These are phyloP conservation scores for Panaeolus papilionaceus DNA, from an alignment of 768 basidiomycete species.

Conservation along the genomic window DNA sequence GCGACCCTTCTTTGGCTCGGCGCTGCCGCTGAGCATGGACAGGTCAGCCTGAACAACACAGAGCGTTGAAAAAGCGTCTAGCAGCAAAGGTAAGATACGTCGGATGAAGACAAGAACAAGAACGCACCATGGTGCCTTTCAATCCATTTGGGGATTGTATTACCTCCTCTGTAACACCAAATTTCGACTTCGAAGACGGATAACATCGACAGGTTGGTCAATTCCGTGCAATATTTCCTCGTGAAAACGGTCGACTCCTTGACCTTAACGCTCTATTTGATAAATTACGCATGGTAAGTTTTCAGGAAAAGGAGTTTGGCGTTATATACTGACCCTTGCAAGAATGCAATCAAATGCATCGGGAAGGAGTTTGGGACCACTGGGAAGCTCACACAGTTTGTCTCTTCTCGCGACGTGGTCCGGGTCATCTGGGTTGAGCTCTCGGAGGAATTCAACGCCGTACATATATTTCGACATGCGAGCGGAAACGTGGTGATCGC, in stretches of 20 bases:
- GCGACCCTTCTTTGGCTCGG: conserved; percentile 67
- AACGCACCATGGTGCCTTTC: conserved; percentile 59
- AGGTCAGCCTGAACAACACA: conserved; percentile 82
- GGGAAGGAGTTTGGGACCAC: conserved; percentile 77
- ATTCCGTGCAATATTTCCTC: conserved; percentile 82
- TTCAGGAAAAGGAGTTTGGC: background rate
- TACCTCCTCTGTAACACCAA: conserved; percentile 85
- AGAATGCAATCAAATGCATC: conserved; percentile 87
- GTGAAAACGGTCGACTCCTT: conserved; percentile 85
- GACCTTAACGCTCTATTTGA: conserved; percentile 67
- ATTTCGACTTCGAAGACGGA: conserved; percentile 86
- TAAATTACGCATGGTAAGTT: background rate
- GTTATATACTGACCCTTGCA: conserved; percentile 54
- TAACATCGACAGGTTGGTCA: conserved; percentile 75
- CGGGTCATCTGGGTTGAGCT: conserved; percentile 66
- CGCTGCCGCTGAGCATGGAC: conserved; percentile 74
- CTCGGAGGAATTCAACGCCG: conserved; percentile 79
- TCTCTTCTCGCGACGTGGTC: conserved; percentile 71
- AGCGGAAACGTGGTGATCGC: conserved; percentile 84
- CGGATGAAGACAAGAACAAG: background rate
- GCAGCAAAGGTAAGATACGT: conserved; percentile 13
- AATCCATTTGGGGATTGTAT: conserved; percentile 77
- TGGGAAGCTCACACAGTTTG: conserved; percentile 75
- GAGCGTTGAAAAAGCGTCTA: conserved; percentile 76
- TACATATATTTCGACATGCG: conserved; percentile 85